Base-by-base conservation (phyloP, 768 basidiomycete species). In the Hortiboletus campestris region DNA sequence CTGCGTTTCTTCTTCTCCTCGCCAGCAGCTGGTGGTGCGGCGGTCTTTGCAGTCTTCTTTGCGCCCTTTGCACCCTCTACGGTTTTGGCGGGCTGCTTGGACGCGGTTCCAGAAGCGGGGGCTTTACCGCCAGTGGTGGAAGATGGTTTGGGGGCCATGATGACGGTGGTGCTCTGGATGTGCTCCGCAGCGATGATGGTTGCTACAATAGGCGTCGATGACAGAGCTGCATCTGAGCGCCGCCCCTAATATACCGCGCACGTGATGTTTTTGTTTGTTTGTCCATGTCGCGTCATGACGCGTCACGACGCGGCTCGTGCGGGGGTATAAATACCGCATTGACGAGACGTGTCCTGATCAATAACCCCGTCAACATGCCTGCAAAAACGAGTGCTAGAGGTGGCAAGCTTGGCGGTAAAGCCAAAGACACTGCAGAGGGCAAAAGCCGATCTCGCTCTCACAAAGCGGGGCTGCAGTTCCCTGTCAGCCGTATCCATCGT, bases 401-500 rank as follows among this genome's bases (percentile, higher is more conserved):
- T 66, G 76, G 76, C 54, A 80, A 78, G 59, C 65, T 70, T 34
- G 62, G 74, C 50, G 85, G 85, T 53, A 88, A 85, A 75, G 78
- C 80, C 32, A 80, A 80, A 40, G 74, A 67, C 39, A 76, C 2
- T 2, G 2, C 6, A 77, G 8, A 67, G 66, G 20, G 57, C 60
- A 67, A 88, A 84, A 70, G 81, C 12, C 81, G 82, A 57, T 88
- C 87, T 1, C 88, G 88, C 60, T 89, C 88, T 13, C 80, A 85
- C 39, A 84, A 82, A 67, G 88, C 88, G 41, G 88, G 88, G 54
- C 85, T 90, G 50, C 88, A 90, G 72, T 89, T 89, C 76, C 94
- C 93, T 43, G 93, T 96, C 66, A 91, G 93, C 77, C 67, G 94
- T 85, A 86, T 94, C 65, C 91, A 93, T 72, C 88, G 91, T 80